These are phyloP conservation scores for Trematosphaeria pertusa DNA, from an alignment of 2,329 filamentous ascomycete species.

Conservation along the genomic window DNA sequence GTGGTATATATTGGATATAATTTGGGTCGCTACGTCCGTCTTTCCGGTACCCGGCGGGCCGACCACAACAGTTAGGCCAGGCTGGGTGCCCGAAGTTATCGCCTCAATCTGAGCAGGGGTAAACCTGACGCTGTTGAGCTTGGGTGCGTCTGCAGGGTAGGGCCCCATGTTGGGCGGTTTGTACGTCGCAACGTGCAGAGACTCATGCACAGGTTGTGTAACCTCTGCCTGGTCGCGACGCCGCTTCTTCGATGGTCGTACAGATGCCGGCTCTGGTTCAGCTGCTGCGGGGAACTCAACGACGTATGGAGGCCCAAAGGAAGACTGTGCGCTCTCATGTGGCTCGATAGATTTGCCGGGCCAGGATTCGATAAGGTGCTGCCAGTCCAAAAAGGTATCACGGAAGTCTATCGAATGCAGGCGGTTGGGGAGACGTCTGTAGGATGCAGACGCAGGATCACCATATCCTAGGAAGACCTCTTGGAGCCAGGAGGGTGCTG, in stretches of 20 bases:
- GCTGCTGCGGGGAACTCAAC: constrained; percentile 65
- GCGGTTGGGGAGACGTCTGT: constrained; percentile 80
- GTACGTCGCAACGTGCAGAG: constrained; percentile 86
- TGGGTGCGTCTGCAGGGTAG: constrained; percentile 84
- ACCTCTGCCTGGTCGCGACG: constrained; percentile 76
- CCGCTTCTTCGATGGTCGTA: constrained; percentile 80
- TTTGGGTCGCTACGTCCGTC: constrained; percentile 98
- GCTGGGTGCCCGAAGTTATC: constrained; percentile 91
- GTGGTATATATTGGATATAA: constrained; percentile 98
- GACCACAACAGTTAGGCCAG: constrained; percentile 90
- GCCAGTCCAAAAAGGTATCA: constrained; percentile 95
- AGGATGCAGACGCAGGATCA: constrained; percentile 85
- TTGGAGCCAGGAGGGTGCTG: constrained; percentile 88
- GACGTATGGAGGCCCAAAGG: constrained; percentile 87
- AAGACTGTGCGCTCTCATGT: constrained; percentile 71
- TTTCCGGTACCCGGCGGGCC: constrained; percentile 97
- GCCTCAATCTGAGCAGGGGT: constrained; percentile 91
- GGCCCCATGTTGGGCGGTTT: constrained; percentile 87
- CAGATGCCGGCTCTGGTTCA: constrained; percentile 54
- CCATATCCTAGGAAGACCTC: constrained; percentile 98
- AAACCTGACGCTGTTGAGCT: constrained; percentile 83
- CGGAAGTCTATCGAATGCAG: constrained; percentile 84
- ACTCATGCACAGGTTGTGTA: constrained; percentile 66
- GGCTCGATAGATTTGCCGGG: constrained; percentile 88
- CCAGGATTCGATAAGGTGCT: constrained; percentile 87